A percentile compares a stretch with the other conserved stretches of the same genome.
Conservation (phyloP, 176 grass and related monocot genomes). For the Leersia perrieri region DNA sequence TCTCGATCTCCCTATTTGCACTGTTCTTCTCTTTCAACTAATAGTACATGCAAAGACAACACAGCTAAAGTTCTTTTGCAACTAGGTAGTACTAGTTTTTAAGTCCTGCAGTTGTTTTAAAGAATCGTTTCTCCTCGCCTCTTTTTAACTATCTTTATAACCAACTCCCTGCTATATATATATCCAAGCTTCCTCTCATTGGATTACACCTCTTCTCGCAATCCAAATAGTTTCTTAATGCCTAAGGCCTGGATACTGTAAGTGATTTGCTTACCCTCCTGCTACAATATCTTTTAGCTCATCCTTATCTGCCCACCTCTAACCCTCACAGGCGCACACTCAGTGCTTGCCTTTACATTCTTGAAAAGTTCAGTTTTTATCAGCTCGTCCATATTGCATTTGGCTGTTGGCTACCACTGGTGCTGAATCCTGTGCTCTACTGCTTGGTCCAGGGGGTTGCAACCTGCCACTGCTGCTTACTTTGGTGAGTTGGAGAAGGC, state of each 20-base stretch:
- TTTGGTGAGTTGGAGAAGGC: slow-evolving; percentile 80
- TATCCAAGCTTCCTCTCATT: slow-evolving; percentile 36
- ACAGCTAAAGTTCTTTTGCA: slow-evolving; percentile 39
- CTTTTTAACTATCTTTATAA: slow-evolving; percentile 65
- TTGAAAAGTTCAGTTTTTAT: slow-evolving; percentile 33
- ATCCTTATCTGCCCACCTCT: slow-evolving; percentile 71
- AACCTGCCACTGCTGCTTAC: slow-evolving; percentile 49
- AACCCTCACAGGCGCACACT: slow-evolving; percentile 24
- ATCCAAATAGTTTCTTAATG: slow-evolving; percentile 68
- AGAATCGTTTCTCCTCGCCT: slow-evolving; percentile 45
- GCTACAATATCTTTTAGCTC: slow-evolving; percentile 46
- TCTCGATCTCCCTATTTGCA: slow-evolving; percentile 7
- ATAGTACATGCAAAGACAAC: slow-evolving; percentile 34
- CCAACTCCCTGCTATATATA: slow-evolving; percentile 47
- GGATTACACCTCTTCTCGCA: slow-evolving; percentile 78
- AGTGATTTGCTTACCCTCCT: slow-evolving; percentile 44
- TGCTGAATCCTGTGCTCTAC: slow-evolving; percentile 39
- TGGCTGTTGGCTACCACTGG: slow-evolving; percentile 22
- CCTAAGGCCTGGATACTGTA: slow-evolving; percentile 54
- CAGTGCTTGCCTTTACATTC: slow-evolving; percentile 38
- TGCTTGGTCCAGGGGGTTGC: slow-evolving; percentile 54
- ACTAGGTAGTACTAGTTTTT: slow-evolving; percentile 34
- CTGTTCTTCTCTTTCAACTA: slow-evolving; percentile 22
- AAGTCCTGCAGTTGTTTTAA: slow-evolving; percentile 46
- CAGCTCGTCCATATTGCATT: slow-evolving; percentile 36